Base-by-base conservation (phyloP, 2,329 filamentous ascomycete species). In the Dothideomycetes sp. region DNA sequence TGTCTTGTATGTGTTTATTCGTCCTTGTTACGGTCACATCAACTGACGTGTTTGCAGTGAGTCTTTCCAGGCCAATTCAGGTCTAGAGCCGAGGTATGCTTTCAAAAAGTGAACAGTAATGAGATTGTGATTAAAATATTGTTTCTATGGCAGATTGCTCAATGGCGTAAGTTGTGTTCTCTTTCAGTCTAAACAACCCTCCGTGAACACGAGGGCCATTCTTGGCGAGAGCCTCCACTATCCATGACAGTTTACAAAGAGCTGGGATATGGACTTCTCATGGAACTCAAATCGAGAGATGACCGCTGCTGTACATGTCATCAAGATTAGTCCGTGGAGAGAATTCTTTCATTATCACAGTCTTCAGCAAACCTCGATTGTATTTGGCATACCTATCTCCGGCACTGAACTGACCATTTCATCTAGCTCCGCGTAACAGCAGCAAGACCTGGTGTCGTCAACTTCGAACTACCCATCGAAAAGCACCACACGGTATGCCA, bases 41-140 rank as follows among this genome's bases (percentile, higher is more conserved):
- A 10, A 35, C 50, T 61, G 24, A 63, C 39, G 34, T 15, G 39
- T 39, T 34, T 27, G 44, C 13, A 74, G 86, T 69, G 82, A 83
- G 59, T 88, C 84, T 2, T 95, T 95, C 62, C 77, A 84, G 66
- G 74, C 76, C 50, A 83, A 85, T 49, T 94, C 87, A 4, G 88
- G 88, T 5, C 66, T 96, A 15, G 89, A 95, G 61, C 86, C 86
- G 59, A 83, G 84, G 88, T 94, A 68, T 17, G 38, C 24, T 15
- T 13, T n/a, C n/a, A n/a, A 30, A 5, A 24, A 45, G 7, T 27
- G 17, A 18, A 11, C 13, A 35, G 23, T 11, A 28, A 22, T 20
- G 16, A 12, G 17, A n/a, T 37, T 46, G 20, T 31, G 17, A 11
- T 4, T 19, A 19, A 16, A 18, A 11, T 45, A 24, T 15, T 43